A percentile compares a stretch with the other conserved stretches of the same genome.
Evolutionary conservation across 176 grass and related monocot genomes (phyloP).

Genomic region (Triticum timopheevii): DNA sequence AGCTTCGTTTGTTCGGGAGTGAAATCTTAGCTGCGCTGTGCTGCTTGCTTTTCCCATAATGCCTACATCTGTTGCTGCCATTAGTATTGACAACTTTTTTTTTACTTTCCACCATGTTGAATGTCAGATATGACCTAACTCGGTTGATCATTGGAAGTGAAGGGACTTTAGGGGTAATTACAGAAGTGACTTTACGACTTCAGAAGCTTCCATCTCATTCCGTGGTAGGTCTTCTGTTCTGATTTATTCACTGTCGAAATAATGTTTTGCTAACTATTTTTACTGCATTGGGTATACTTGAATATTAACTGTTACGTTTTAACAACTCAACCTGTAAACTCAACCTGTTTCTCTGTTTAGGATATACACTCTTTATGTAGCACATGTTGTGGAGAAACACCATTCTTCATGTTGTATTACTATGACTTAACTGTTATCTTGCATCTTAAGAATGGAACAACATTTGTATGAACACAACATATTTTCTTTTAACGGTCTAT

Average conservation of each 20-base stretch:
- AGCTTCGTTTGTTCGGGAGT: background rate
- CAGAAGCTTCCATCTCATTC: constrained; percentile 90
- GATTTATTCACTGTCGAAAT: constrained; percentile 4
- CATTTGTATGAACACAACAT: background rate
- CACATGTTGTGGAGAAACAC: background rate
- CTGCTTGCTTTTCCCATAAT: constrained; percentile 22
- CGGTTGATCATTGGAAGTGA: constrained; percentile 95
- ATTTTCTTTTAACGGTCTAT: background rate
- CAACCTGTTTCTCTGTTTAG: background rate
- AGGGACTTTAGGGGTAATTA: constrained; percentile 95
- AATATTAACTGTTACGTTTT: background rate
- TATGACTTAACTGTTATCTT: background rate
- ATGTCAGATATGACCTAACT: constrained; percentile 87
- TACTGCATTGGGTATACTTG: background rate
- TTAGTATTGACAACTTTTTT: background rate
- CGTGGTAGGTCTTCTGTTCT: constrained; percentile 54
- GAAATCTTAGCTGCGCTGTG: background rate
- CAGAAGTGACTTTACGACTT: constrained; percentile 92
- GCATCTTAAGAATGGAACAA: background rate
- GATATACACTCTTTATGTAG: constrained; percentile 1
- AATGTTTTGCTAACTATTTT: background rate
- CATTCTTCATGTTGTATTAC: too few species aligned
- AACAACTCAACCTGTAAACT: background rate
- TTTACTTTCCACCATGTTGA: constrained; percentile 3
- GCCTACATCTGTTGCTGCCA: constrained; percentile 11